phyloP scores from a whole-genome alignment of 1,284 basidiomycete genomes.

The Lignosus rhinocerotis region DNA sequence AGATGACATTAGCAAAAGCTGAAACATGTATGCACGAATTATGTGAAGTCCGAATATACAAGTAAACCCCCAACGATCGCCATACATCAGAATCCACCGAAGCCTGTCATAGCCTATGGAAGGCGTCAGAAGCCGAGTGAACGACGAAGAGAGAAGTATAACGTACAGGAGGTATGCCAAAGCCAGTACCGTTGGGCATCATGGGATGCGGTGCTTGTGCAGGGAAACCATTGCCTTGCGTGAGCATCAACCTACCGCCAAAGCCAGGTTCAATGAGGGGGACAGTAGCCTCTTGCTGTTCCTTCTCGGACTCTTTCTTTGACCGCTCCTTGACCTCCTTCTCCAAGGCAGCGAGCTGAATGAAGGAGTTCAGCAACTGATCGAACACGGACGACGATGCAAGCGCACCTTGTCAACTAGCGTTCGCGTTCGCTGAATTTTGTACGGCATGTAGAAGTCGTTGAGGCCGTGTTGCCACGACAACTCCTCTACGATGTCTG shows the following conservation, averaged over 20 bases:
- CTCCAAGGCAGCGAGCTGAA: slow-evolving; percentile 70
- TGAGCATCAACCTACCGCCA: slow-evolving; percentile 64
- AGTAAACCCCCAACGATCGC: slow-evolving; percentile 12
- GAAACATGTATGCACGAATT: slow-evolving; percentile 26
- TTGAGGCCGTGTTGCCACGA: slow-evolving; percentile 94
- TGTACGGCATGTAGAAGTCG: slow-evolving; percentile 96
- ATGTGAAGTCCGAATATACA: slow-evolving; percentile 26
- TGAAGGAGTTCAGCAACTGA: neutral
- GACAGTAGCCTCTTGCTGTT: slow-evolving; percentile 78
- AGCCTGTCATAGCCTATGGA: slow-evolving; percentile 38
- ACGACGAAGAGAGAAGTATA: neutral
- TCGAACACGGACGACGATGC: neutral
- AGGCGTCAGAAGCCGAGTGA: neutral
- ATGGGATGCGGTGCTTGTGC: slow-evolving; percentile 45
- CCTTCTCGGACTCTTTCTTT: slow-evolving; percentile 84
- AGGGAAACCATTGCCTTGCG: slow-evolving; percentile 61
- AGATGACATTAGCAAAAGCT: slow-evolving; percentile 22
- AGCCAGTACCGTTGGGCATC: slow-evolving; percentile 28
- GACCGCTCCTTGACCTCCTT: slow-evolving; percentile 82
- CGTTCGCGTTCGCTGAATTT: slow-evolving; percentile 83
- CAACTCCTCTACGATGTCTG: slow-evolving; percentile 92
- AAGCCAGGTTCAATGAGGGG: slow-evolving; percentile 82
- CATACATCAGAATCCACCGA: slow-evolving; percentile 34
- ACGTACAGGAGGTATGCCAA: slow-evolving; percentile 48
- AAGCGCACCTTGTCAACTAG: slow-evolving; percentile 63